Conservation (phyloP, 75 land plant species). For the Sequoia sempervirens region DNA sequence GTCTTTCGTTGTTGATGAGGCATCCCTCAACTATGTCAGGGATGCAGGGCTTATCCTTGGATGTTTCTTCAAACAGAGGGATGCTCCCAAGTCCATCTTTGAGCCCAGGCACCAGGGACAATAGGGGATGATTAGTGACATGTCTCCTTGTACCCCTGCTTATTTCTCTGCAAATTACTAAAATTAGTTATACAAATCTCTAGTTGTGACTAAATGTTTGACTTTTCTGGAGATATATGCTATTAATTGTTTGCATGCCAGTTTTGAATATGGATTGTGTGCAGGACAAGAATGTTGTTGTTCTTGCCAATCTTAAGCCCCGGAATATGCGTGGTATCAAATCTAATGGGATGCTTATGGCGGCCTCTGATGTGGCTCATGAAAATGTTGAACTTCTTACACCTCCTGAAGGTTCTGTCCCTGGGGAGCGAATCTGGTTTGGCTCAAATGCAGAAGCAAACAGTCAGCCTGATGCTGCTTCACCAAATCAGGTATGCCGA, state of each 20-base stretch:
- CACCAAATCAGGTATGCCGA: constrained; percentile 78
- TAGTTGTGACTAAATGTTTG: neutral
- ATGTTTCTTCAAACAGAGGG: too few relatives aligned
- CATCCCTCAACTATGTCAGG: too few relatives aligned
- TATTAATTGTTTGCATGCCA: neutral
- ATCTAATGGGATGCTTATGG: constrained; percentile 92
- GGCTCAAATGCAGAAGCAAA: constrained; percentile 56
- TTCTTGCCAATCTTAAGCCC: constrained; percentile 90
- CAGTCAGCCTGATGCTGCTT: constrained; percentile 57
- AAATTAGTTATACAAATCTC: neutral
- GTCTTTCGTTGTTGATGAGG: too few relatives aligned
- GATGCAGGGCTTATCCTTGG: too few relatives aligned
- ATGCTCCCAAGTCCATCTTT: too few relatives aligned
- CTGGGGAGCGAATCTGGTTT: constrained; percentile 96
- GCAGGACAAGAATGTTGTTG: constrained; percentile 72
- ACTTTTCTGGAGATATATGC: neutral
- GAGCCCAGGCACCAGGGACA: too few relatives aligned
- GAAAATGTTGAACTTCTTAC: constrained; percentile 83
- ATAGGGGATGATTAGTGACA: too few relatives aligned
- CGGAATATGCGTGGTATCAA: constrained; percentile 95
- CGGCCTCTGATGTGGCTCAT: constrained; percentile 87
- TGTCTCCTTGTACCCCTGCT: too few relatives aligned
- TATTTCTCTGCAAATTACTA: neutral
- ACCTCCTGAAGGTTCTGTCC: constrained; percentile 81
- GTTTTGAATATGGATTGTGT: constrained; percentile 2